Base-by-base conservation (phyloP, 1,139 yeast genomes). In the Arxiozyma telluris region DNA sequence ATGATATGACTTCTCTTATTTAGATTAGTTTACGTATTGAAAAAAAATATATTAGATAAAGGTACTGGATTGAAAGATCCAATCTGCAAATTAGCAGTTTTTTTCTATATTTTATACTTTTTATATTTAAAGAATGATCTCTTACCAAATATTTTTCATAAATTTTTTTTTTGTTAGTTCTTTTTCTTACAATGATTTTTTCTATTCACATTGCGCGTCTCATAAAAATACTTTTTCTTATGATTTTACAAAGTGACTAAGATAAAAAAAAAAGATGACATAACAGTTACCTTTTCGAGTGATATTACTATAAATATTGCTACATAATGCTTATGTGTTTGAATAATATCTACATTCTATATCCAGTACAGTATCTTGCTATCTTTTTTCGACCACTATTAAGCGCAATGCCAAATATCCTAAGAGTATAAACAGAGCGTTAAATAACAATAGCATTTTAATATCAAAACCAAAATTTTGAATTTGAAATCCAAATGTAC, bases 401-500 rank as follows among this genome's bases (percentile, higher is more conserved):
- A 72, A 75, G 64, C 87, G 86, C 64, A 93, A 76, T 52, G 89
- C 86, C 6, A 83, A 57, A 64, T 89, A 93, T 0, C 98, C 97
- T 17, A 82, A 62, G 2, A 80, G 63, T 49, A 86, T 68, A 67
- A 88, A 88, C 1, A 75, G 63, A 2, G 72, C 65, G 21, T 76
- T 72, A 72, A 83, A 81, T 9, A 76, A 73, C 0, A 71, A 73
- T 55, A 88, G 74, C 44, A 76, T 78, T 8, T 73, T 61, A 23
- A 85, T 76, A 68, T 93, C 98, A 46, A 75, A 73, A 72, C 81
- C 73, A 58, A 87, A 78, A 1, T 93, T 94, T 44, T 83, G 81
- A 21, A 88, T 91, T 59, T 87, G 80, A 70, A 93, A 93, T 0
- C 98, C 98, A 74, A 93, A 93, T 0, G 98, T 90, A 61, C 95